Evolutionary conservation across 805 yeast genomes (phyloP).

Genomic region (Jamesozyma lodderae): DNA sequence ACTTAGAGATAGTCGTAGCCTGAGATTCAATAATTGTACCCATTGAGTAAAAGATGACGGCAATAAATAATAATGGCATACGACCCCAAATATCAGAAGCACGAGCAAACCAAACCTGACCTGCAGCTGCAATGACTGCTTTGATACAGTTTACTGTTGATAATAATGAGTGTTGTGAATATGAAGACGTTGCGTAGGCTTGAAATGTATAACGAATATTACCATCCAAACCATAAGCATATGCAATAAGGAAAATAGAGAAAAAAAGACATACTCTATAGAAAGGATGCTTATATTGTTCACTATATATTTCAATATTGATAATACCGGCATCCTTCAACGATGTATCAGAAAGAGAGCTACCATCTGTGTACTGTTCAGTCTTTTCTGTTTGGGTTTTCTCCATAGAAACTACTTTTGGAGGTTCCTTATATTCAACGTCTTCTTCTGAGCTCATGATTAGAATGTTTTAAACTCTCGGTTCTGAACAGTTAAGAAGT

Average conservation of each 20-base stretch:
- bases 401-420: too few species aligned
- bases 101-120: slow-evolving; percentile 48
- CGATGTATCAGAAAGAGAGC: too few species aligned
- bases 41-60: slow-evolving; percentile 40
- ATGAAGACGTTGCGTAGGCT: slow-evolving; percentile 44
- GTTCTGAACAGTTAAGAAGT: too few species aligned
- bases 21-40: slow-evolving; percentile 50
- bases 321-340: slow-evolving; percentile 40
- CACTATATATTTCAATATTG: slow-evolving; percentile 45
- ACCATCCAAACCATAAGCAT: slow-evolving; percentile 51
- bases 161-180: slow-evolving; percentile 39
- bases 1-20: slow-evolving; percentile 41
- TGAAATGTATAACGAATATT: slow-evolving; percentile 37
- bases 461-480: too few species aligned
- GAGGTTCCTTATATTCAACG: too few species aligned
- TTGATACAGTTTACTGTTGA: slow-evolving; percentile 46
- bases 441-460: too few species aligned
- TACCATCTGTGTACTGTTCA: too few species aligned
- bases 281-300: slow-evolving; percentile 54
- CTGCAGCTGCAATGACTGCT: slow-evolving; percentile 51
- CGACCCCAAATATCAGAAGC: slow-evolving; percentile 51
- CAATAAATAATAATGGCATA: slow-evolving; percentile 36
- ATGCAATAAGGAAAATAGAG: slow-evolving; percentile 45
- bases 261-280: slow-evolving; percentile 38
- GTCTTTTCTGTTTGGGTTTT: too few species aligned